Conservation (phyloP, 495 filamentous ascomycete genomes). For the Penicillium cinerascens region DNA sequence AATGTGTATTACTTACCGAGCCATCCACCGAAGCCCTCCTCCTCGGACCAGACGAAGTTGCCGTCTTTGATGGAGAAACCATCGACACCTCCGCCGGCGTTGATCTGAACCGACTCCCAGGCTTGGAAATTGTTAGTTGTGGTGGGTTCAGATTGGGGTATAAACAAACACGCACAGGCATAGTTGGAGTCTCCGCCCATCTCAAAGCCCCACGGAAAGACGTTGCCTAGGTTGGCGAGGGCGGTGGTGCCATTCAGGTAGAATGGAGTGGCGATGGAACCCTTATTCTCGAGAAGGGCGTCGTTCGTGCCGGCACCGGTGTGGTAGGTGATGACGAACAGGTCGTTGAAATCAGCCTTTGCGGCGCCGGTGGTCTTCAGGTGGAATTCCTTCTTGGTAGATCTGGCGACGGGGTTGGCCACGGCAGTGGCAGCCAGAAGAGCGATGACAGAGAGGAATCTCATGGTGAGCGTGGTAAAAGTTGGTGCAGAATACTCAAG, state of each 20-base stretch:
- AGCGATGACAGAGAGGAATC: constrained; percentile 31
- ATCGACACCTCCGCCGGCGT: constrained; percentile 30
- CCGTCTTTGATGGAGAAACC: constrained; percentile 40
- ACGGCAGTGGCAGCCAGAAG: constrained; percentile 26
- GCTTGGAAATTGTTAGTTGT: constrained; percentile 16
- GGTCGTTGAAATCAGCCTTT: constrained; percentile 34
- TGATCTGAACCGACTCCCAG: constrained; percentile 43
- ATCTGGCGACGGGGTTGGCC: constrained; percentile 19
- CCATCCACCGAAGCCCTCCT: constrained; percentile 49
- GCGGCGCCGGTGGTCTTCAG: constrained; percentile 39
- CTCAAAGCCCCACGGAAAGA: constrained; percentile 35
- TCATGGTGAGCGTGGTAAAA: constrained; percentile 20
- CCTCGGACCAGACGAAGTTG: constrained; percentile 35
- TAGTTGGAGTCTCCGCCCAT: constrained; percentile 24
- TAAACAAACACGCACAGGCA: constrained; percentile 16
- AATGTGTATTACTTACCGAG: constrained; percentile 36
- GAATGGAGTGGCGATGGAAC: constrained; percentile 22
- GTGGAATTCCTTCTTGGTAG: constrained; percentile 33
- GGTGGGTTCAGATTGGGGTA: background rate
- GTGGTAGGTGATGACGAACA: constrained; percentile 48
- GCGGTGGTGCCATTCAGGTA: constrained; percentile 42
- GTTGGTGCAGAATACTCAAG: background rate
- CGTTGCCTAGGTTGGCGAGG: constrained; percentile 9
- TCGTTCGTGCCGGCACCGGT: constrained; percentile 47
- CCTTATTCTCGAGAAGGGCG: constrained; percentile 34